phyloP scores from a whole-genome alignment of 1,284 basidiomycete species.

The Thelephora terrestris region DNA sequence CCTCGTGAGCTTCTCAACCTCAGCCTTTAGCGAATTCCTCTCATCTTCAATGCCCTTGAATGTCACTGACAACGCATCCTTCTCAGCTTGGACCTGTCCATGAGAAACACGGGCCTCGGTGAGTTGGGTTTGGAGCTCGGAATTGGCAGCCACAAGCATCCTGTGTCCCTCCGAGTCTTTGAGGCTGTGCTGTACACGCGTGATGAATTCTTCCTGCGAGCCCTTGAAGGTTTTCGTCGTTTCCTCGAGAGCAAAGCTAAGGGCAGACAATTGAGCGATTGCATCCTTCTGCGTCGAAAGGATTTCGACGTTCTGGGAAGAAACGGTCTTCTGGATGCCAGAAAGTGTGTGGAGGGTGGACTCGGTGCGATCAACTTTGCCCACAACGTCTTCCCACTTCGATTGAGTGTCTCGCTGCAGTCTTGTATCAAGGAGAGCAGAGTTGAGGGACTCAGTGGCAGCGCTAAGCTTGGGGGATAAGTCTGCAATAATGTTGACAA shows the following conservation, averaged over 20 bases:
- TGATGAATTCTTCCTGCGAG: slow-evolving; percentile 51
- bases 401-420: slow-evolving; percentile 24
- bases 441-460: slow-evolving; percentile 30
- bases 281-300: slow-evolving; percentile 39
- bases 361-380: slow-evolving; percentile 30
- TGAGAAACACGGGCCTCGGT: slow-evolving; percentile 66
- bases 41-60: slow-evolving; percentile 50
- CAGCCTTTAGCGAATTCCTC: slow-evolving; percentile 43
- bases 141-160: slow-evolving; percentile 37
- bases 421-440: slow-evolving; percentile 9
- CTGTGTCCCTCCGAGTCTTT: slow-evolving; percentile 62
- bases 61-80: slow-evolving; percentile 58
- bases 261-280: slow-evolving; percentile 37
- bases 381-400: slow-evolving; percentile 16
- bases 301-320: slow-evolving; percentile 39
- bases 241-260: slow-evolving; percentile 51
- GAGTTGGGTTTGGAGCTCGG: slow-evolving; percentile 59
- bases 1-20: slow-evolving; percentile 44
- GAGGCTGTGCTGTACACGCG: slow-evolving; percentile 38
- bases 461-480: slow-evolving; percentile 33
- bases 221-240: slow-evolving; percentile 46
- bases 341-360: slow-evolving; percentile 32
- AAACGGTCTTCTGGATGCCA: slow-evolving; percentile 32
- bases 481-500: slow-evolving; percentile 29
- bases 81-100: slow-evolving; percentile 72